Evolutionary conservation across 116 monocot species (phyloP).

Genomic region (Iris pallida): DNA sequence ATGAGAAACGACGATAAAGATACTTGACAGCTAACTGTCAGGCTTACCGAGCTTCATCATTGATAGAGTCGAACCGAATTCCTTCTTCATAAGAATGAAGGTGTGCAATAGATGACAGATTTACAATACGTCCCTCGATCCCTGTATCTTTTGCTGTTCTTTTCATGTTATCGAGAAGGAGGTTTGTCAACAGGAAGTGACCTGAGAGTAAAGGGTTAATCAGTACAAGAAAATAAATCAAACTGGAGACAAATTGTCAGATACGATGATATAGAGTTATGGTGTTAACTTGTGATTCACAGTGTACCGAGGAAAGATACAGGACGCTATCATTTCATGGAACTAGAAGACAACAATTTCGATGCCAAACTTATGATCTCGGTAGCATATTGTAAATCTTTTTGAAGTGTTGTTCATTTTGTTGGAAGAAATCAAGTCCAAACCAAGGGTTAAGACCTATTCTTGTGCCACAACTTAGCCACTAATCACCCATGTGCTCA

Average conservation of each 20-base stretch:
- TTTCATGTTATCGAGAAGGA: slow-evolving; percentile 92
- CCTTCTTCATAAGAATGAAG: slow-evolving; percentile 56
- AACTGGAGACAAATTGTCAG: neutral
- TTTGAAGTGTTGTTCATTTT: no score
- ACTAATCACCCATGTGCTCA: no score
- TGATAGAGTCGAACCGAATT: slow-evolving; percentile 67
- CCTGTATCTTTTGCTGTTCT: slow-evolving; percentile 58
- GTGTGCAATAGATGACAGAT: slow-evolving; percentile 87
- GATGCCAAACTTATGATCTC: no score
- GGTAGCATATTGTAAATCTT: no score
- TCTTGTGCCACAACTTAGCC: no score
- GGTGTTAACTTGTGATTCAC: neutral
- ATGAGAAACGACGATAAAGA: neutral
- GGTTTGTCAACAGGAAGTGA: slow-evolving; percentile 86
- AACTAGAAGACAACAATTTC: no score
- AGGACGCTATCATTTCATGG: no score
- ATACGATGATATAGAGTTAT: neutral
- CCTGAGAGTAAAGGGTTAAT: slow-evolving; percentile 31
- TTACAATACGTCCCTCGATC: slow-evolving; percentile 84
- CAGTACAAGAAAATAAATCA: neutral
- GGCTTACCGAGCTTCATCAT: slow-evolving; percentile 44
- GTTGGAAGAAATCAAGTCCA: no score
- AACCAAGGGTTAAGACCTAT: no score
- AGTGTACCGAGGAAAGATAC: neutral
- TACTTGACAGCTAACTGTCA: neutral